These are phyloP conservation scores for Saccharomyces hybrid DNA, from an alignment of 1,139 yeast species.

Conservation along the genomic window DNA sequence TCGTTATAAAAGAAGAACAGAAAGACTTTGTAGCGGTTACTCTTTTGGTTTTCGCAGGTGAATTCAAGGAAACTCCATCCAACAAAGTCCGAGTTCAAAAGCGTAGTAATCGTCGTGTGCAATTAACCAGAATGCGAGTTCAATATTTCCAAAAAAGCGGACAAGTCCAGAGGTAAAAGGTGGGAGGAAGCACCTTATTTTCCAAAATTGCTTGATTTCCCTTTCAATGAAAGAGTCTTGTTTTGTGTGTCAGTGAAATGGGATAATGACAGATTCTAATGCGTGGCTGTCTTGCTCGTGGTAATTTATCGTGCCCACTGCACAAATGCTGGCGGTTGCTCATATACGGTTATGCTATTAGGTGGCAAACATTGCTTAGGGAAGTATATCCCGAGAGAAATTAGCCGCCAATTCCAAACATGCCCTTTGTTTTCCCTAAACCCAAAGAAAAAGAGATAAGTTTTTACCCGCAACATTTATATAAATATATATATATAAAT, in stretches of 20 bases:
- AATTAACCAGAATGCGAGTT: neutral
- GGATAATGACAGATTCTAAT: neutral
- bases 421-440: neutral
- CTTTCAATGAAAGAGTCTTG: neutral
- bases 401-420: neutral
- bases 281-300: neutral
- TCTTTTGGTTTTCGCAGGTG: no score
- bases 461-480: neutral
- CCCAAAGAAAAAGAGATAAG: neutral
- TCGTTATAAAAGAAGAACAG: neutral
- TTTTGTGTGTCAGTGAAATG: neutral
- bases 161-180: no score
- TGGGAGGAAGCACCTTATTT: neutral
- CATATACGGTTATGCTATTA: neutral
- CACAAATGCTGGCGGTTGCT: neutral
- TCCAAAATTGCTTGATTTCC: neutral
- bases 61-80: neutral
- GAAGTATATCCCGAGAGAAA: neutral
- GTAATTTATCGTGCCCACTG: no score
- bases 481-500: neutral
- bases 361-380: neutral
- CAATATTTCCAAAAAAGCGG: neutral
- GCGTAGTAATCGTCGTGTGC: neutral
- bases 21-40: neutral
- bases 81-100: neutral